phyloP scores from a whole-genome alignment of 768 basidiomycete species.

The Cystobasidium onofrii region DNA sequence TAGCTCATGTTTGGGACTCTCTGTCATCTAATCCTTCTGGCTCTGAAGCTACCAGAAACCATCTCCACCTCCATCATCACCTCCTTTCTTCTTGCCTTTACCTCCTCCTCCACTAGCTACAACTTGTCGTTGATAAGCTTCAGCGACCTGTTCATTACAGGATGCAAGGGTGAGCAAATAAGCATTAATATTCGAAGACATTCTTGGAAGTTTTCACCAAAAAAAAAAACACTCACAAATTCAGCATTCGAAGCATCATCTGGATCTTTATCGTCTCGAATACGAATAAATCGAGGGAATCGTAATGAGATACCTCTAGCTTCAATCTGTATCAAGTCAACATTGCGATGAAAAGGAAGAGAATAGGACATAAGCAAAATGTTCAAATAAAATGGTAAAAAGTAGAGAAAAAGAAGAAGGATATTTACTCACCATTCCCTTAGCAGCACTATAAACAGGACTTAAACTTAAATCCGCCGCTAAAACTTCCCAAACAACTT shows the following conservation, averaged over 20 bases:
- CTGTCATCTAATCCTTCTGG: no score
- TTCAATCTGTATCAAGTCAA: slow-evolving; percentile 49
- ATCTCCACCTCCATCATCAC: slow-evolving; percentile 32
- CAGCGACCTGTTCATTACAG: slow-evolving; percentile 34
- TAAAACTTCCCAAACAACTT: slow-evolving; percentile 95
- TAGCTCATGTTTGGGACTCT: no score
- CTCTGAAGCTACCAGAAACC: slow-evolving; percentile 39
- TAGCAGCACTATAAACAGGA: slow-evolving; percentile 89
- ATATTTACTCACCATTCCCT: slow-evolving; percentile 62
- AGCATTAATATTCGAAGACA: no score
- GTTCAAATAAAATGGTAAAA: not conserved
- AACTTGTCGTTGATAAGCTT: slow-evolving; percentile 39
- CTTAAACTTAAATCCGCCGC: slow-evolving; percentile 94
- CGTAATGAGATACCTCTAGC: slow-evolving; percentile 88
- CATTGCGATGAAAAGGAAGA: not conserved
- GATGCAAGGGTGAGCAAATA: no score
- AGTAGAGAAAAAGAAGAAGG: not conserved
- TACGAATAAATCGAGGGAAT: slow-evolving; percentile 86
- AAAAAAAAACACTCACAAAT: slow-evolving; percentile 54
- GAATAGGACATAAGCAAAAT: no score
- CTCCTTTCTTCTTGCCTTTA: slow-evolving; percentile 37
- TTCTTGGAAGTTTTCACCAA: no score
- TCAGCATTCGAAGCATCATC: slow-evolving; percentile 91
- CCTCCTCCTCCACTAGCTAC: slow-evolving; percentile 29
- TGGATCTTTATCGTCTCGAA: slow-evolving; percentile 84